These are phyloP conservation scores for Leccinum imitatum DNA, from an alignment of 768 basidiomycete genomes.

Conservation along the genomic window DNA sequence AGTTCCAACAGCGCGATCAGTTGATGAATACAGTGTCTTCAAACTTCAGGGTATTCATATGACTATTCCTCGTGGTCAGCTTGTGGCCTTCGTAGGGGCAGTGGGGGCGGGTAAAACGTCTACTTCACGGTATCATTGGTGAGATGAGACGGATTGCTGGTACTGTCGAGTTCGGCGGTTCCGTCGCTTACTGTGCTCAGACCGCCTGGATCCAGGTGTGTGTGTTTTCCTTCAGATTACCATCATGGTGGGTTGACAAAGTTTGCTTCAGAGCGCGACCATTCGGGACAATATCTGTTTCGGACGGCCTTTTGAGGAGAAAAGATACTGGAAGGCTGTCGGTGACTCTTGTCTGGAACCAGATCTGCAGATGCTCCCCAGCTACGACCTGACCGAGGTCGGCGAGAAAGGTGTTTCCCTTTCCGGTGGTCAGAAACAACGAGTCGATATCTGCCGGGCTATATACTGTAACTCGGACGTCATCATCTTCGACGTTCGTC, in stretches of 20 bases:
- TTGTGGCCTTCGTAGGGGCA: too few relatives aligned
- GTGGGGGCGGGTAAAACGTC: too few relatives aligned
- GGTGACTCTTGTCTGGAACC: constrained; percentile 75
- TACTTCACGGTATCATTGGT: too few relatives aligned
- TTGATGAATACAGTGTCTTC: too few relatives aligned
- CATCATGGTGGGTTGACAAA: not conserved
- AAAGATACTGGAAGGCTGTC: constrained; percentile 79
- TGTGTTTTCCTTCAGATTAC: not conserved
- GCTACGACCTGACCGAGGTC: too few relatives aligned
- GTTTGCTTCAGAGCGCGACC: constrained; percentile 60
- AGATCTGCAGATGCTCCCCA: constrained; percentile 59
- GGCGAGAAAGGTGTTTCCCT: constrained; percentile 77
- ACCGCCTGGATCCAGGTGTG: constrained; percentile 84
- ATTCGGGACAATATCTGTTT: constrained; percentile 90
- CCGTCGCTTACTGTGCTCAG: constrained; percentile 82
- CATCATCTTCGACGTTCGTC: too few relatives aligned
- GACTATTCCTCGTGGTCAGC: too few relatives aligned
- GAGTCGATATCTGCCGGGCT: not conserved
- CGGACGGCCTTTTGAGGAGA: constrained; percentile 77
- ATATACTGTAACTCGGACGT: constrained; percentile 7
- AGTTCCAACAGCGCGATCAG: too few relatives aligned
- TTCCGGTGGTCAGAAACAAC: constrained; percentile 62
- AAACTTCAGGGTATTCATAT: too few relatives aligned
- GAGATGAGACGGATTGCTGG: constrained; percentile 63
- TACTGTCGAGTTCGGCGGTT: constrained; percentile 68